Conservation (phyloP, 2,329 filamentous ascomycete species). For the Lecanicillium sp. region DNA sequence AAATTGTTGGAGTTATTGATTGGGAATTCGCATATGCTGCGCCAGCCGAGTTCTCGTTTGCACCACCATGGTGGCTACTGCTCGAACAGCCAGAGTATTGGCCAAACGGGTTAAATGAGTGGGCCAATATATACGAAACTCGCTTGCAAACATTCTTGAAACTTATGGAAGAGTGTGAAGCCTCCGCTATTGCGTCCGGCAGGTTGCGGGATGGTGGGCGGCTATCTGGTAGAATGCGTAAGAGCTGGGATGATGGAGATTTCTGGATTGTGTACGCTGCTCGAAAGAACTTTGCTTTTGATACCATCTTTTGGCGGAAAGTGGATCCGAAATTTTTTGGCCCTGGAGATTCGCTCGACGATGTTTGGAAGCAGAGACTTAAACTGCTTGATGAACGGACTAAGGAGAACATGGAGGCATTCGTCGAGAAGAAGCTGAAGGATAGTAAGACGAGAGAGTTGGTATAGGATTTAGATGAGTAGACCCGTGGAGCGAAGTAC, state of each 20-base stretch:
- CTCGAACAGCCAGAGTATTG: slow-evolving; percentile 1
- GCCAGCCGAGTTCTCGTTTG: not conserved
- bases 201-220: not conserved
- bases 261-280: slow-evolving; percentile 3
- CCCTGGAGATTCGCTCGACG: not conserved
- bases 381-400: slow-evolving; percentile 1
- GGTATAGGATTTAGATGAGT: slow-evolving; percentile 4
- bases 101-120: not conserved
- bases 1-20: not conserved
- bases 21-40: slow-evolving; percentile 2
- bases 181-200: not conserved
- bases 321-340: slow-evolving; percentile 1
- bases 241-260: not conserved
- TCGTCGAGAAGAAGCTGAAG: slow-evolving; percentile 4
- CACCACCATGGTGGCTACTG: slow-evolving; percentile 4
- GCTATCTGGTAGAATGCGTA: not conserved
- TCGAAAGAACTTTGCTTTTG: slow-evolving; percentile 3
- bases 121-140: not conserved
- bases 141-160: not conserved
- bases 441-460: slow-evolving; percentile 2
- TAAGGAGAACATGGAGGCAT: not conserved
- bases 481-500: too few species aligned
- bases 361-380: slow-evolving; percentile 1
- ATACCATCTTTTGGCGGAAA: slow-evolving; percentile 1
- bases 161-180: not conserved